These are phyloP conservation scores for Periconia sp. DNA, from an alignment of 2,329 filamentous ascomycete species.

Conservation along the genomic window DNA sequence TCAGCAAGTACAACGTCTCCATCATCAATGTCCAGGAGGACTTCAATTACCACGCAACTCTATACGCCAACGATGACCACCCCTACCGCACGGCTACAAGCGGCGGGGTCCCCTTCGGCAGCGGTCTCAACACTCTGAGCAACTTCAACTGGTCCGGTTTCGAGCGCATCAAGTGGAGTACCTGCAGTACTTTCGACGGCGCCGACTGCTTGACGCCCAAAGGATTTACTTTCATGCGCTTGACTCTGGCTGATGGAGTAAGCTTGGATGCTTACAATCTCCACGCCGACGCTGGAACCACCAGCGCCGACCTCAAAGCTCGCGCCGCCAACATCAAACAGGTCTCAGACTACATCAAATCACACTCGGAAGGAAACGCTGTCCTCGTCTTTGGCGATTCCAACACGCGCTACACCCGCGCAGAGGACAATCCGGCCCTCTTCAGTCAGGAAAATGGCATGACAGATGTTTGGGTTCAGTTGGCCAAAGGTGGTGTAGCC, in stretches of 20 bases:
- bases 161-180: slow-evolving; percentile 60
- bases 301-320: slow-evolving; percentile 55
- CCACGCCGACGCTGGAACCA: slow-evolving; percentile 65
- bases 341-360: slow-evolving; percentile 59
- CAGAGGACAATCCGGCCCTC: slow-evolving; percentile 55
- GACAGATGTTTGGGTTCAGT: slow-evolving; percentile 62
- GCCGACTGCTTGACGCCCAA: slow-evolving; percentile 69
- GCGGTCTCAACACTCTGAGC: slow-evolving; percentile 65
- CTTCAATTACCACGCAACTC: slow-evolving; percentile 67
- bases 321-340: slow-evolving; percentile 63
- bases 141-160: slow-evolving; percentile 61
- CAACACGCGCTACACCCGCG: slow-evolving; percentile 65
- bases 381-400: slow-evolving; percentile 67
- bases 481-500: slow-evolving; percentile 39
- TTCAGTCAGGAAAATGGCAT: slow-evolving; percentile 57
- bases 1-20: slow-evolving; percentile 60
- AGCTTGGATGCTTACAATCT: slow-evolving; percentile 68
- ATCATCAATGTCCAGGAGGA: slow-evolving; percentile 69
- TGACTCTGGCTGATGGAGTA: slow-evolving; percentile 54
- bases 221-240: slow-evolving; percentile 69
- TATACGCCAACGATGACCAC: slow-evolving; percentile 64
- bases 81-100: slow-evolving; percentile 64
- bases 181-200: slow-evolving; percentile 54
- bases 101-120: slow-evolving; percentile 65
- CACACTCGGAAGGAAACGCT: slow-evolving; percentile 60